Base-by-base conservation (phyloP, 2,329 filamentous ascomycete genomes). In the Scleromitrula shiraiana region DNA sequence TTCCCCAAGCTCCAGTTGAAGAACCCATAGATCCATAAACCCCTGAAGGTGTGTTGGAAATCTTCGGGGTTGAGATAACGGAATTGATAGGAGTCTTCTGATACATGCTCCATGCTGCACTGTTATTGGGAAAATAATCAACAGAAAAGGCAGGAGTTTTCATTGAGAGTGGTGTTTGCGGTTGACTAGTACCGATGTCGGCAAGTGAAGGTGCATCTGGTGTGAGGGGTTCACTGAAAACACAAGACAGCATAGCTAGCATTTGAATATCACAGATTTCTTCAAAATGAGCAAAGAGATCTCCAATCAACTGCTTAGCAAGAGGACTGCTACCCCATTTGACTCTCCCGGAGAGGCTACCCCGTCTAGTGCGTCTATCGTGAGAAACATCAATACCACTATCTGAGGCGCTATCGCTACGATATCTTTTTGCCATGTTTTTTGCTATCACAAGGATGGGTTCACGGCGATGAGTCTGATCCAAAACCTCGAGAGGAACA, bases 181-280 rank as follows among this genome's bases (percentile, higher is more conserved):
- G 72, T 47, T 79, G 74, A 0, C 75, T 71, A 43, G 80, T 67
- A 49, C 72, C 72, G 2, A 74, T 73, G 53, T 78, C 77, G 14
- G 73, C 71, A 54, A 80, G 80, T 4, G 78, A 75, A 20, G 78
- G 69, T 41, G 71, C 71, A 50, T 80, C 73, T 36, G 76, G 70
- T 0, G 74, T 68, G 10, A 73, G 70, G 0, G 79, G 62, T 37
- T 84, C 80, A 55, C 75, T 78, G 60, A 85, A 84, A 49, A 85
- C 75, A 62, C 82, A 85, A 1, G 81, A 82, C 23, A 85, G 70
- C 79, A 85, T 84, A 7, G 81, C 82, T 45, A 85, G 61, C 82
- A 85, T 85, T 62, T 85, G 82, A 10, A 83, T 67, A 51, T 85
- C 81, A 5, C 75, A 78, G 24, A 74, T 68, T 44, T 66, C 71